Conservation (phyloP, 2,329 filamentous ascomycete species). For the Penicillium frequentans region DNA sequence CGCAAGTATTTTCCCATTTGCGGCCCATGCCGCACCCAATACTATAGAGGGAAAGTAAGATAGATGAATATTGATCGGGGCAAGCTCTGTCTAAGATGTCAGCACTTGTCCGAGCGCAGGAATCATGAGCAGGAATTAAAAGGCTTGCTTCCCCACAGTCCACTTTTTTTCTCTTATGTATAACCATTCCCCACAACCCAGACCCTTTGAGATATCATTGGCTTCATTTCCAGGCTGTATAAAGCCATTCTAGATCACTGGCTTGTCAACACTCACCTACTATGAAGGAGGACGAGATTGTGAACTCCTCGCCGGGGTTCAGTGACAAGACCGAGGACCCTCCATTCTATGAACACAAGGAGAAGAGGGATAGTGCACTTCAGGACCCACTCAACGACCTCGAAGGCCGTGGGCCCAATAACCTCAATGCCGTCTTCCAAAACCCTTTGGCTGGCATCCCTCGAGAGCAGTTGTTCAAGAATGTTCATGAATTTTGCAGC, state of each 20-base stretch:
- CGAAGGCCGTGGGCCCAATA: slow-evolving; percentile 21
- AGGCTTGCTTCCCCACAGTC: neutral
- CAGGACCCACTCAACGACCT: slow-evolving; percentile 27
- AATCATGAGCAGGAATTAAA: slow-evolving; percentile 1
- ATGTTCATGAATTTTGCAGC: slow-evolving; percentile 56
- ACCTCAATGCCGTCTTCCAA: slow-evolving; percentile 43
- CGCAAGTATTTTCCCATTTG: slow-evolving; percentile 1
- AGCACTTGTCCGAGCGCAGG: neutral
- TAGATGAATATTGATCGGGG: neutral
- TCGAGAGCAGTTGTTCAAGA: slow-evolving; percentile 51
- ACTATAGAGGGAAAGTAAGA: neutral
- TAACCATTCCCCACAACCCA: neutral
- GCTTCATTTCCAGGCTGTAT: neutral
- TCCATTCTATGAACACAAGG: slow-evolving; percentile 3
- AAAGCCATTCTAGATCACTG: neutral
- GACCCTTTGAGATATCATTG: neutral
- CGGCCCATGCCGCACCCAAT: slow-evolving; percentile 2
- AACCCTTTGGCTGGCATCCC: slow-evolving; percentile 59
- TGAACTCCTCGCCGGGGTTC: neutral
- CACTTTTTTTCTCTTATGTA: neutral
- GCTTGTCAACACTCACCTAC: neutral
- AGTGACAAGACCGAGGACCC: slow-evolving; percentile 6
- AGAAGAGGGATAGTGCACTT: slow-evolving; percentile 11
- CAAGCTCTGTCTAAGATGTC: neutral
- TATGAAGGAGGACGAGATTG: slow-evolving; percentile 8